Evolutionary conservation across 441 rosid genomes (phyloP), one percentile per base, ranked within the genome.

Genomic region (Flueggea neowawraea): DNA sequence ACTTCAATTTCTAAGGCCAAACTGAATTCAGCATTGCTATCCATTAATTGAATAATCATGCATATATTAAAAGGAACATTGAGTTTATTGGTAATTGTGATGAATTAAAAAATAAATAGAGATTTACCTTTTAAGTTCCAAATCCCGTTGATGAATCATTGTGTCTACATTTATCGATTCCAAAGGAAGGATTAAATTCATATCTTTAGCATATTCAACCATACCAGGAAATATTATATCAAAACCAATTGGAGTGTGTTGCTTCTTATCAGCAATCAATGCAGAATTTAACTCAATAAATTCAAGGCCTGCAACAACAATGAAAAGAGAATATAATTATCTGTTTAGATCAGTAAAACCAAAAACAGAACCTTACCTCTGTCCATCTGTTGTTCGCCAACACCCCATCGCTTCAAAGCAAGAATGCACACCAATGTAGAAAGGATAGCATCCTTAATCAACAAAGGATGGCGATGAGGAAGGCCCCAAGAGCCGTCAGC

Each of bases 401-500:
- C 63, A 49, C 81, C 84, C 98, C 96, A 92, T 32, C 60, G 79
- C 76, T 85, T 87, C 63, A 86, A 75, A 4, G 94, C 95, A 31
- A 92, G 85, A 52, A 92, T 65, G 66, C 84, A 83, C 9, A 96
- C 95, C 55, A 92, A 63, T n/a, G 98, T 90, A 47, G 96, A 81
- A 0, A 84, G 82, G 10, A 92, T 68, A 63, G 81, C 32, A 64
- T 92, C 98, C 73, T 92, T 89, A 5, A 66, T 73, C 22, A 77
- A 62, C 67, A 74, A 76, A 0, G 75, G 80, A 68, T 84, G 68
- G 43, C 52, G 67, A 54, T 66, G 61, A 58, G 70, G 65, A 70
- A 84, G 80, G 62, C 94, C 90, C 96, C 98, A 92, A 45, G 97
- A 90, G 15, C 98, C 98, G 71, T 92, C 89, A 4, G 54, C 55